Evolutionary conservation across 768 basidiomycete genomes (phyloP), one percentile per base, ranked within the genome.

Genomic region (Rhizopogon rudus): DNA sequence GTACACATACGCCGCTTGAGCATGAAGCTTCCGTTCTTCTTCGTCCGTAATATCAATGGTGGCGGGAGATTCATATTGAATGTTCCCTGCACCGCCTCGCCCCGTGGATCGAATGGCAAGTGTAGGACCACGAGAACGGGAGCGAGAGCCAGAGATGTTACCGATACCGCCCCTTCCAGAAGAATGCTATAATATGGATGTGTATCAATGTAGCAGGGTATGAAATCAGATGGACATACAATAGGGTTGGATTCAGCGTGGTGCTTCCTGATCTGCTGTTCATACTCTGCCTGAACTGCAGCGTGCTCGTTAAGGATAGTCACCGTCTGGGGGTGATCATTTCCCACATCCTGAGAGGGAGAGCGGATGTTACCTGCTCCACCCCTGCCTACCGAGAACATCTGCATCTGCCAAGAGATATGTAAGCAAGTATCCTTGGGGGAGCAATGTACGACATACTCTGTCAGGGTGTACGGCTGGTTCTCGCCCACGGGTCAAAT

Each of bases 331-430:
- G 68, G 63, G 17, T 58, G 44, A 31, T 57, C 53, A 37, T 60
- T 62, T 10, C 54, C 48, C 55, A 69, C 50, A 51, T 83, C 85
- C 37, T 84, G 81, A 22, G 89, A 90, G 1, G 84, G 85, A 2
- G 90, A 87, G 54, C 88, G 84, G 50, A 94, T 84, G 76, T 95
- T 95, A 8, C 92, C 93, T 7, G 80, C 80, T 14, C 93, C 93
- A 28, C 93, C 92, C 50, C 91, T 83, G 10, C 93, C 93, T 42
- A 79, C 79, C 17, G 82, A 84, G 59, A 72, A 75, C 16, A 77
- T 55, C 73, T 82, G 60, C 6, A 13, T 40, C 28, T 45, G 16
- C n/a, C 28, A 45, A 45, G 44, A n/a, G 59, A 60, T n/a, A 61
- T 60, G 37, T 22, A 29, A 13, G 44, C 5, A 6, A 40, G 2